phyloP scores from a whole-genome alignment of 345 rosid species.

The Citrus sp. region DNA sequence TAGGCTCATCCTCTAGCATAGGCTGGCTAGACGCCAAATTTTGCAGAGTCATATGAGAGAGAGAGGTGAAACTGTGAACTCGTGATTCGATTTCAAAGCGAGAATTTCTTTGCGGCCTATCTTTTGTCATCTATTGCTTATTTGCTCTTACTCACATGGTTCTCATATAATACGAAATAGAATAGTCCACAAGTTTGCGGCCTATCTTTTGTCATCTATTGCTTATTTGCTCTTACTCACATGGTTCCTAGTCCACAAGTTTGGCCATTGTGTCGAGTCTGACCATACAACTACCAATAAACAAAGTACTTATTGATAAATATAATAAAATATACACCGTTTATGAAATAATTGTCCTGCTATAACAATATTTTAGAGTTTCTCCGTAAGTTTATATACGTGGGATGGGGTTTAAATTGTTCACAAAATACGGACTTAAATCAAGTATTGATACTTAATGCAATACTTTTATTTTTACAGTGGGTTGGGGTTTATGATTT shows the following conservation, averaged over 20 bases:
- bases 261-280: neutral
- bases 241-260: neutral
- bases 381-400: no score
- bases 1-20: neutral
- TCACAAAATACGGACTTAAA: neutral
- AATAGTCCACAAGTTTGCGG: neutral
- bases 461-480: no score
- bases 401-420: no score
- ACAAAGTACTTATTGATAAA: no score
- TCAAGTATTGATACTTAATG: neutral
- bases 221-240: neutral
- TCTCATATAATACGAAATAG: no score
- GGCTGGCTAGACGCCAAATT: neutral
- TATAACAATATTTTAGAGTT: no score
- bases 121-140: neutral
- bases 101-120: neutral
- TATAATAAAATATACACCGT: neutral
- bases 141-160: neutral
- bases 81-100: neutral
- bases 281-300: neutral
- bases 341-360: no score
- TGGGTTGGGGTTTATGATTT: neutral
- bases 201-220: neutral
- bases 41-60: neutral
- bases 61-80: neutral